Base-by-base conservation (phyloP, 192 early-diverging fungal genomes). In the Backusella macrospora region DNA sequence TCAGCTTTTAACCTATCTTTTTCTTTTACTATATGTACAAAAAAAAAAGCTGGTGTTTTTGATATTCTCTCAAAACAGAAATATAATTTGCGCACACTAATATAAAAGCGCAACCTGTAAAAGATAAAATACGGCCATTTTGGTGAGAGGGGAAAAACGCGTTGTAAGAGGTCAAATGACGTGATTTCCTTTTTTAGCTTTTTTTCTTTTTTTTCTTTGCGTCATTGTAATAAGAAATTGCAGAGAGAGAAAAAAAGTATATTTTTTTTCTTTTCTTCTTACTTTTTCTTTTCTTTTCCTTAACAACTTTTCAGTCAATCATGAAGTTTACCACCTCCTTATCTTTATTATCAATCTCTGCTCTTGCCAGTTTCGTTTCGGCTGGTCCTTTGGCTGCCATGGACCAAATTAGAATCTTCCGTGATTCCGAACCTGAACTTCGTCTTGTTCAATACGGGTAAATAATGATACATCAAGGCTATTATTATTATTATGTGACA, bases 371-470 rank as follows among this genome's bases (percentile, higher is more conserved):
- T 44, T 62, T 72, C 44, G 71, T 64, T 18, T 40, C 43, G 10
- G 71, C 71, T 29, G 44, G 71, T n/a, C 71, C 71, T 18, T 44
- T 64, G 15, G 42, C 29, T 26, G 62, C 42, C 10, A 21, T 55
- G 26, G 71, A 72, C 34, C 71, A 72, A 26, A 44, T 72, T 18
- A 62, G 71, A 63, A 37, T 72, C n/a, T 72, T 72, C 43, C 59
- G 55, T 34, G 21, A 37, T 44, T 34, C 55, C 6, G 59, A 72
- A 46, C 71, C 70, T 45, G 81, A 73, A 45, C 70, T 76, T 65
- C 84, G 86, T 15, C 88, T 90, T 67, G 80, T 90, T 73, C 86
- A 88, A 76, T 78, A 78, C 23, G 65, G 77, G 77, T 78, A 78
- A 62, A 46, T 38, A 26, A 34, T 38, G 37, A n/a, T 18, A 34